Evolutionary conservation across 805 yeast species (phyloP).

Genomic region (Wickerhamomyces subpelliculosus): DNA sequence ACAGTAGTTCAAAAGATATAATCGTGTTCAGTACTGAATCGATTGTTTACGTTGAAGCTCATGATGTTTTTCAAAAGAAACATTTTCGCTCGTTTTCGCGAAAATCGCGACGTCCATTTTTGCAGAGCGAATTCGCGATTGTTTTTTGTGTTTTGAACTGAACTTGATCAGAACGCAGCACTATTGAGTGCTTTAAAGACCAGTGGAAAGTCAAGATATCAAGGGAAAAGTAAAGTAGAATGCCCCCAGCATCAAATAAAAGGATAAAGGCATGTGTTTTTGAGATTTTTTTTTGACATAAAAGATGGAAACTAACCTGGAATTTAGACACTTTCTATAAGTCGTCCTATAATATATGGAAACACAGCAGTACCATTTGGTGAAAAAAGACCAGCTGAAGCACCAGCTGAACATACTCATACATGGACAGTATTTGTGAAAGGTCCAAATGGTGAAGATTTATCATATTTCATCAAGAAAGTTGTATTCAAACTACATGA

Average conservation of each 20-base stretch:
- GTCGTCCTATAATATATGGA: constrained; percentile 78
- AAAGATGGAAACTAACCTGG: constrained; percentile 4
- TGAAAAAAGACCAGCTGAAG: constrained; percentile 44
- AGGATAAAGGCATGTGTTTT: constrained; percentile 1
- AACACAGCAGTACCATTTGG: constrained; percentile 69
- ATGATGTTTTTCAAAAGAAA: neutral
- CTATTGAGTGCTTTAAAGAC: no score
- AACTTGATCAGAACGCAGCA: no score
- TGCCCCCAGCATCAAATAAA: constrained; percentile 1
- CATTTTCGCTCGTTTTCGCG: no score
- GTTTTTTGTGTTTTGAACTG: no score
- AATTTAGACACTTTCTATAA: constrained; percentile 52
- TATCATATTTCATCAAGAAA: constrained; percentile 74
- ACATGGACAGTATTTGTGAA: constrained; percentile 89
- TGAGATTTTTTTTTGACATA: neutral
- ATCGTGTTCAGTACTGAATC: no score
- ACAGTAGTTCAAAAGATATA: no score
- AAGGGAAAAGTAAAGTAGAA: neutral
- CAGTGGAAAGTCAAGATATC: no score
- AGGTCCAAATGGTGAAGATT: constrained; percentile 74
- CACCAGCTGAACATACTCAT: constrained; percentile 90
- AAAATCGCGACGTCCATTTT: no score
- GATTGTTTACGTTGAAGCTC: neutral
- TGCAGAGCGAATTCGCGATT: no score
- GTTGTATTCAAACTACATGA: constrained; percentile 95